Evolutionary conservation across 208 protist genomes (phyloP), one percentile per base, ranked within the genome.

Genomic region (Acanthamoeba healyi): DNA sequence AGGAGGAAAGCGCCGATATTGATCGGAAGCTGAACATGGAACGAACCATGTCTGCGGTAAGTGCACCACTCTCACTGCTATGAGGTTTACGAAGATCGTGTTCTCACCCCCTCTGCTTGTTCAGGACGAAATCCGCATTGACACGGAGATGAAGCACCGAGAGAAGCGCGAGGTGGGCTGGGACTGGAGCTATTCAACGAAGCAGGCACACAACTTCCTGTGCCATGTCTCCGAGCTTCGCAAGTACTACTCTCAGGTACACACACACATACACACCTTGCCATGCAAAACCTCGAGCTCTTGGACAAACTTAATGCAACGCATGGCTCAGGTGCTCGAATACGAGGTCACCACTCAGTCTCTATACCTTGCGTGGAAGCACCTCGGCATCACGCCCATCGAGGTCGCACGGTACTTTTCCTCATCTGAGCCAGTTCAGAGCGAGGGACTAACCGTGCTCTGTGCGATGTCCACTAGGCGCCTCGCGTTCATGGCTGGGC

Each of bases 101-200:
- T 49, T 4, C 44, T 49, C 44, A 49, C 44, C 12, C 44, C 12
- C 12, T 12, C 4, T 49, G 44, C 44, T n/a, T 29, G 5, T 49
- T 26, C 24, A 91, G 61, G 84, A 44, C 40, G 84, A 91, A 26
- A 44, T 56, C n/a, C 38, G 36, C 17, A 44, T 91, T 9, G 56
- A 91, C 34, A 51, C 36, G 56, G 61, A 91, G 19, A 91, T 91
- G 84, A 72, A 72, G 24, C 51, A 91, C 84, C 46, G 84, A 32
- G 84, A 91, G 36, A 49, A 36, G 84, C 51, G 84, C 10, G 84
- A 91, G 22, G 12, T 72, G 56, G 46, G 84, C 22, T 91, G 84
- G 84, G 84, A 91, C 58, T 91, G 84, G 84, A 51, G 54, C 34
- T 91, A 91, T 36, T 91, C 84, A 9, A 91, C 84, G 17, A 91